Evolutionary conservation across 345 rosid species (phyloP).

Genomic region (Acer negundo): DNA sequence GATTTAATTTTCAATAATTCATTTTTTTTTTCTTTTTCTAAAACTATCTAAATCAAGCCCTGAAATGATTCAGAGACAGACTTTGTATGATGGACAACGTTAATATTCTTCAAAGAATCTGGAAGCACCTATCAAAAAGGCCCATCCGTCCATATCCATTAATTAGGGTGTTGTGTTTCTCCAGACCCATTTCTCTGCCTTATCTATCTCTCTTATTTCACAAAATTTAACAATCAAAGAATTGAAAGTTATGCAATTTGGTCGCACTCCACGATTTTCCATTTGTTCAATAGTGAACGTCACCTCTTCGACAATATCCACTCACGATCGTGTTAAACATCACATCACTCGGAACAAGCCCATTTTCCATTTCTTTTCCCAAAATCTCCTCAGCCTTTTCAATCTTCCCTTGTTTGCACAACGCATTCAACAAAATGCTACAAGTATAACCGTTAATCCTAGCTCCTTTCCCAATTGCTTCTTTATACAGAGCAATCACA

Average conservation of each 20-base stretch:
- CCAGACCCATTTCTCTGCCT: no score
- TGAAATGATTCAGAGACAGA: no score
- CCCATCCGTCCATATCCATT: no score
- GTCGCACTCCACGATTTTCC: conserved; percentile 64
- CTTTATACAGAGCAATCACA: conserved; percentile 53
- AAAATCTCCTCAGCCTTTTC: conserved; percentile 66
- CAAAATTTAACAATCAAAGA: no score
- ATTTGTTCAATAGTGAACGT: conserved; percentile 48
- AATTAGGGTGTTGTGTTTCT: no score
- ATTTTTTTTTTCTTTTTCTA: no score
- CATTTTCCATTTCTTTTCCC: conserved; percentile 43
- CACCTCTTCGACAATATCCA: conserved; percentile 63
- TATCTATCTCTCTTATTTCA: conserved; percentile 58
- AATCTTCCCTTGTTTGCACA: conserved; percentile 61
- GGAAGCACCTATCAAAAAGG: no score
- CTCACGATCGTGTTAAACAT: conserved; percentile 61
- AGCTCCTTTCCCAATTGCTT: conserved; percentile 41
- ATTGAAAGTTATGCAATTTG: conserved; percentile 59
- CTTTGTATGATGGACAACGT: no score
- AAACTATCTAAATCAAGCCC: no score
- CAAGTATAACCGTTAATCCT: conserved; percentile 53
- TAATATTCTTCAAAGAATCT: no score
- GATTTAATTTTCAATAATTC: no score
- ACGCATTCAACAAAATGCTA: conserved; percentile 57
- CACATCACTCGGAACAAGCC: conserved; percentile 52